These are phyloP conservation scores for Trichoderma arundinaceum DNA, from an alignment of 2,329 filamentous ascomycete species.

Conservation along the genomic window DNA sequence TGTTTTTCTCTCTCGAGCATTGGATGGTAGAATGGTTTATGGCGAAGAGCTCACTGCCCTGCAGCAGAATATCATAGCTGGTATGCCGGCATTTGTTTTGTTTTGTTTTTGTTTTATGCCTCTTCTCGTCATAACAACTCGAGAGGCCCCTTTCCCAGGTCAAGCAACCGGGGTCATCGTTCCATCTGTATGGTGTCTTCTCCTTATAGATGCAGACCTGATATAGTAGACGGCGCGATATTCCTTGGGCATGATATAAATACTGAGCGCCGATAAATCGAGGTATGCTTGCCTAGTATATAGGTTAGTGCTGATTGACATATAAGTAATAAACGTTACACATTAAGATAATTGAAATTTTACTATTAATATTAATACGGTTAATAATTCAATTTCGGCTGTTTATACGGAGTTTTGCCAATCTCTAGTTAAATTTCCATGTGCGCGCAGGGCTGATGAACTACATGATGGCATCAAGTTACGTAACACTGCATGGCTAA, in stretches of 20 bases:
- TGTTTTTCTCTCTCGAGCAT: constrained; percentile 30
- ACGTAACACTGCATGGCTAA: too few species aligned
- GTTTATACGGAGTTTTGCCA: neutral
- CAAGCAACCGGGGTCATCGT: neutral
- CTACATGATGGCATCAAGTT: too few species aligned
- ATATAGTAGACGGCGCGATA: constrained; percentile 25
- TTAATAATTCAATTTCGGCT: neutral
- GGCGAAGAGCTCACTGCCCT: constrained; percentile 24
- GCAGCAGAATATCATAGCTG: constrained; percentile 29
- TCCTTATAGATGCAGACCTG: constrained; percentile 12
- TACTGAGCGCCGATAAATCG: constrained; percentile 23
- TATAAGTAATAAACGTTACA: constrained; percentile 27
- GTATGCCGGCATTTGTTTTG: constrained; percentile 22
- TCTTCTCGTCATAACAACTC: constrained; percentile 10
- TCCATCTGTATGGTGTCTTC: constrained; percentile 9
- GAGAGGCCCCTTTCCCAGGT: constrained; percentile 2
- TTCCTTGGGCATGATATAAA: constrained; percentile 25
- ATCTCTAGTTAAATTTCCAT: neutral
- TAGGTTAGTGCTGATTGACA: constrained; percentile 22
- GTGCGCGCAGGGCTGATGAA: too few species aligned
- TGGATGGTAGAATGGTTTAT: constrained; percentile 29
- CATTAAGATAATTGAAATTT: constrained; percentile 8
- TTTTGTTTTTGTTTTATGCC: neutral
- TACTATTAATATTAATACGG: neutral
- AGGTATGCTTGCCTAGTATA: constrained; percentile 26